phyloP scores from a whole-genome alignment of 2,329 filamentous ascomycete species.

The Cladosporium cucumerinum region DNA sequence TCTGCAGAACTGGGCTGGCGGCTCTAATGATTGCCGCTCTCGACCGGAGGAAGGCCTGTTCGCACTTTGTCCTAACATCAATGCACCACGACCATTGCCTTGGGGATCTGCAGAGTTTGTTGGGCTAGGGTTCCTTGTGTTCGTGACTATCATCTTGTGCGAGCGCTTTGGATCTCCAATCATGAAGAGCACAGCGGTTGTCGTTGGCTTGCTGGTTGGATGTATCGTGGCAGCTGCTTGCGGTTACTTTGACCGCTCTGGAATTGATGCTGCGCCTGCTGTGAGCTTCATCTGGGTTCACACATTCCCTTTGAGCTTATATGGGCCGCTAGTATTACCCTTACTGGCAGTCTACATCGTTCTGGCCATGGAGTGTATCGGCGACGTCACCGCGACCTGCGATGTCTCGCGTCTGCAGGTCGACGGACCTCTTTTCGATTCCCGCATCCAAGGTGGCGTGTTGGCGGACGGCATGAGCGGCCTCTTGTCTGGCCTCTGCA shows the following conservation, averaged over 20 bases:
- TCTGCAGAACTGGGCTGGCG: constrained; percentile 76
- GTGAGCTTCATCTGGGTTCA: constrained; percentile 76
- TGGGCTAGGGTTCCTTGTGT: constrained; percentile 75
- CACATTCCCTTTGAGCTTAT: constrained; percentile 69
- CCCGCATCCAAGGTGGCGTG: constrained; percentile 73
- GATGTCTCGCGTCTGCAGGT: constrained; percentile 76
- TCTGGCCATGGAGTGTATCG: constrained; percentile 67
- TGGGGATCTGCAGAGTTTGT: constrained; percentile 80
- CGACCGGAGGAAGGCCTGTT: constrained; percentile 52
- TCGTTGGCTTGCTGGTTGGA: constrained; percentile 69
- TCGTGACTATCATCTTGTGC: constrained; percentile 73
- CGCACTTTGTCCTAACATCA: constrained; percentile 62
- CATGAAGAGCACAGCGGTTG: constrained; percentile 77
- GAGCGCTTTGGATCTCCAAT: constrained; percentile 79
- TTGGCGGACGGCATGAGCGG: constrained; percentile 75
- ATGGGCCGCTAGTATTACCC: constrained; percentile 70
- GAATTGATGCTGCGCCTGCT: constrained; percentile 67
- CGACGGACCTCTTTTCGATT: constrained; percentile 68
- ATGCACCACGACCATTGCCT: constrained; percentile 65
- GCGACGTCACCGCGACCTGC: constrained; percentile 68
- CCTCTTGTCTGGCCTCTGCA: constrained; percentile 70
- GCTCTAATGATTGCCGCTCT: constrained; percentile 57
- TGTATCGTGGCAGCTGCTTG: constrained; percentile 75
- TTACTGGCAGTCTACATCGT: constrained; percentile 63
- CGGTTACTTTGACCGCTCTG: constrained; percentile 69